These are phyloP conservation scores for Oryza brachyantha DNA, from an alignment of 176 grass and related monocot species.

Conservation along the genomic window DNA sequence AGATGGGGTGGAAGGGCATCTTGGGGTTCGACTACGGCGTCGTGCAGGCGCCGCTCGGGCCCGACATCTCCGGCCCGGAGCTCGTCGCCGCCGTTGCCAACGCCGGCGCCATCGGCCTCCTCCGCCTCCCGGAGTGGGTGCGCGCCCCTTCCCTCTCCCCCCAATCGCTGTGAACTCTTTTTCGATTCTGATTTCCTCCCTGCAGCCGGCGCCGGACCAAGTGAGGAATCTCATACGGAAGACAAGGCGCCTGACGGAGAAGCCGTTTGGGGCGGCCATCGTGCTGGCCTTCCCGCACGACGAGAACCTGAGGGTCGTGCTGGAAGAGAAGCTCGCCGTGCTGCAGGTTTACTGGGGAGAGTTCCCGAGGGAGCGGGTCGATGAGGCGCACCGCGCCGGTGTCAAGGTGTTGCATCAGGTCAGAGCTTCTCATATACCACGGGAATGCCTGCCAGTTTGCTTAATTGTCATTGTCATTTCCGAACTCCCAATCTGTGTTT, in stretches of 20 bases:
- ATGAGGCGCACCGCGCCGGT: conserved; percentile 73
- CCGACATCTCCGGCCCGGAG: conserved; percentile 92
- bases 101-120: conserved; percentile 75
- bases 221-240: conserved; percentile 64
- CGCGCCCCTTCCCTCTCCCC: not conserved
- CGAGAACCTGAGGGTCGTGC: conserved; percentile 75
- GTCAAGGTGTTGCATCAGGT: conserved; percentile 96
- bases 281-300: conserved; percentile 71
- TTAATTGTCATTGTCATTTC: not conserved
- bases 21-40: conserved; percentile 85
- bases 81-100: conserved; percentile 90
- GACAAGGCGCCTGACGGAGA: conserved; percentile 71
- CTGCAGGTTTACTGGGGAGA: conserved; percentile 95
- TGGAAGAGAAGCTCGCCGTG: conserved; percentile 78
- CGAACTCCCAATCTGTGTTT: not conserved
- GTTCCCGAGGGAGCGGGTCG: conserved; percentile 62
- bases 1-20: conserved; percentile 80
- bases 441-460: not conserved
- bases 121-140: conserved; percentile 93
- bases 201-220: conserved; percentile 76
- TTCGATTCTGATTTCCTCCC: not conserved
- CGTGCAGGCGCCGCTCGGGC: conserved; percentile 89
- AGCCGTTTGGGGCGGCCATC: conserved; percentile 72
- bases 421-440: not conserved
- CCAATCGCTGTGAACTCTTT: not conserved